Base-by-base conservation (phyloP, 2,329 filamentous ascomycete genomes). In the Penicillium sclerotiorum region DNA sequence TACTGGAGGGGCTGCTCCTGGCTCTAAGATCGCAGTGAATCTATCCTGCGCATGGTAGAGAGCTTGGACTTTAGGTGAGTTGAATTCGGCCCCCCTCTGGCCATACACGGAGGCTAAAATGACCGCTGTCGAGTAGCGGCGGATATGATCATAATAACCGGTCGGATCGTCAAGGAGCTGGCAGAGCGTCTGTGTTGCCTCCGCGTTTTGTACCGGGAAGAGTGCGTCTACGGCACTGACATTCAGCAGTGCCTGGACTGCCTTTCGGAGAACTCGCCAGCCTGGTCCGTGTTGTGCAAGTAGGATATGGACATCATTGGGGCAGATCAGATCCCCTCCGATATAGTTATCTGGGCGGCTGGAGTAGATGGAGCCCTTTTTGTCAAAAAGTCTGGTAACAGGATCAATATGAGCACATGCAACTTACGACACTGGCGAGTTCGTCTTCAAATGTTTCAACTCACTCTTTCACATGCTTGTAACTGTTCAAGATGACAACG, bases 111-210 rank as follows among this genome's bases (percentile, higher is more conserved):
- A 54, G 2, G 57, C 45, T 4, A 44, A 40, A 7, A 56, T 55
- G 1, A 59, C 55, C 2, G 52, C 57, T 22, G 57, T 60, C 23
- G 50, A 46, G 25, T 51, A 55, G 11, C 58, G 46, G 13, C 55
- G 57, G 32, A 59, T 52, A 28, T 60, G 54, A 11, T 51, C 32
- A 15, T 49, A 39, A 43, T 53, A 55, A 2, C 41, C 18, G 5
- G 45, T 37, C 4, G 58, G 49, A 13, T 47, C 39, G 6, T 50
- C 5, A 7, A 59, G 41, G 21, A 60, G 44, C 15, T 60, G 54
- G 22, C 50, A 50, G n/a, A 52, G 35, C 17, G 56, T 48, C 33
- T 60, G 56, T 2, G 56, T 53, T 4, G 49, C 48, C 42, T 60
- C 58, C 5, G 58, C 53, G 2, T 53, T 42, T 28, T 58, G 56